Conservation (phyloP, 768 basidiomycete species). For the Imleria badia region DNA sequence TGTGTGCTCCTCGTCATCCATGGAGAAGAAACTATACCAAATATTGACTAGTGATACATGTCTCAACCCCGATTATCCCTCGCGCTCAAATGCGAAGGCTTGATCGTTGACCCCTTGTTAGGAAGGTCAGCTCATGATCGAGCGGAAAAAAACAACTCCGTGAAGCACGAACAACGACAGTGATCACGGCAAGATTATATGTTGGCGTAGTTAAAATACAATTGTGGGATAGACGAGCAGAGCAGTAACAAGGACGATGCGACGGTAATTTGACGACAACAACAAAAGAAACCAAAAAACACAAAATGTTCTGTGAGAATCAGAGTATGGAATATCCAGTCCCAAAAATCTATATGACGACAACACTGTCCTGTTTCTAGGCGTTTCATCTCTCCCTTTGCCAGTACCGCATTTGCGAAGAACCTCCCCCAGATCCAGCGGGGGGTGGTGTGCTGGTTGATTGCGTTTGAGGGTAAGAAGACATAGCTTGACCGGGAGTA, state of each 20-base stretch:
- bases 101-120: slow-evolving; percentile 20
- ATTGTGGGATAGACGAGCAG: slow-evolving; percentile 12
- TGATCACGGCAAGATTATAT: slow-evolving; percentile 14
- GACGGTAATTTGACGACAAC: slow-evolving; percentile 13
- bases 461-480: slow-evolving; percentile 27
- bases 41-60: background rate
- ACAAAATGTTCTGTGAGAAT: slow-evolving; percentile 1
- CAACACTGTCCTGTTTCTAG: slow-evolving; percentile 8
- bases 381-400: slow-evolving; percentile 18
- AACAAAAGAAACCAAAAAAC: background rate
- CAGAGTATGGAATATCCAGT: slow-evolving; percentile 11
- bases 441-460: slow-evolving; percentile 26
- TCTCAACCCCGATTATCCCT: slow-evolving; percentile 18
- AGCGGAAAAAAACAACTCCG: slow-evolving; percentile 15
- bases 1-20: slow-evolving; percentile 8
- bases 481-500: slow-evolving; percentile 24
- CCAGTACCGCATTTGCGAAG: slow-evolving; percentile 32
- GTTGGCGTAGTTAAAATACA: slow-evolving; percentile 15
- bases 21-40: background rate
- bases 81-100: background rate
- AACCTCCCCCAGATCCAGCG: slow-evolving; percentile 25
- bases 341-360: slow-evolving; percentile 14
- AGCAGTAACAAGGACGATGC: slow-evolving; percentile 8
- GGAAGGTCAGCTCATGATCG: slow-evolving; percentile 15
- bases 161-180: slow-evolving; percentile 14